A percentile compares a stretch with the other conserved stretches of the same genome.
Evolutionary conservation across 768 basidiomycete species (phyloP).

Genomic region (Hygrophorus russula): DNA sequence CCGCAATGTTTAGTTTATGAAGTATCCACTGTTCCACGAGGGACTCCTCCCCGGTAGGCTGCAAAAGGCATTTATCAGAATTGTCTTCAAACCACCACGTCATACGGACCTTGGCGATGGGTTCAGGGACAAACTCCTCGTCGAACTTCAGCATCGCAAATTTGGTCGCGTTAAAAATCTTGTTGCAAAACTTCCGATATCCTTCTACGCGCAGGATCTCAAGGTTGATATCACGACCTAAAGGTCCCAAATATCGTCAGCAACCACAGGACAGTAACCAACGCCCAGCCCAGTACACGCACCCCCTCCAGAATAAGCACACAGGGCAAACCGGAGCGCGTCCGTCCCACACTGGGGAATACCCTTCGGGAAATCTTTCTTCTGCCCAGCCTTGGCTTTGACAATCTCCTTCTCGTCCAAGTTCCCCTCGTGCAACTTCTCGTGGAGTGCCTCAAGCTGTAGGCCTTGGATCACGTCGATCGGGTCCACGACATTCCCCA

Average conservation of each 20-base stretch:
- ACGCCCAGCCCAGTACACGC: slow-evolving; percentile 1
- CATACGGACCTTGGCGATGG: slow-evolving; percentile 48
- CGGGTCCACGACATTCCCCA: slow-evolving; percentile 97
- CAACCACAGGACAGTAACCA: background rate
- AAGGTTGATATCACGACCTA: slow-evolving; percentile 94
- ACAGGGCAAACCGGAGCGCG: slow-evolving; percentile 88
- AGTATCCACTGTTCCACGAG: slow-evolving; percentile 94
- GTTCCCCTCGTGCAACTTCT: slow-evolving; percentile 84
- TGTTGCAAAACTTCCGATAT: slow-evolving; percentile 99
- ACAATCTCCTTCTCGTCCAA: slow-evolving; percentile 85
- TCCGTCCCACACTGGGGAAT: slow-evolving; percentile 99
- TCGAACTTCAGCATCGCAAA: slow-evolving; percentile 99
- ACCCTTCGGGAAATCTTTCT: slow-evolving; percentile 98
- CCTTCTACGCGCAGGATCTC: slow-evolving; percentile 95
- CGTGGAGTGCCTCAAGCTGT: slow-evolving; percentile 66
- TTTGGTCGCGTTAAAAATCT: slow-evolving; percentile 97
- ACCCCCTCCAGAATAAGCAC: slow-evolving; percentile 91
- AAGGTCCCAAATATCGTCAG: background rate
- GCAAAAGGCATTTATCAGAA: slow-evolving; percentile 6
- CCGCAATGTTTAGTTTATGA: slow-evolving; percentile 82
- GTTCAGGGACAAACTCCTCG: slow-evolving; percentile 65
- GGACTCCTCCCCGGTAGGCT: slow-evolving; percentile 86
- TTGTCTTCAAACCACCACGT: background rate
- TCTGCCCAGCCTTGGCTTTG: slow-evolving; percentile 91
- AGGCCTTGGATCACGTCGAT: slow-evolving; percentile 88